phyloP scores from a whole-genome alignment of 306 rosid genomes.

The Sesbania bispinosa region DNA sequence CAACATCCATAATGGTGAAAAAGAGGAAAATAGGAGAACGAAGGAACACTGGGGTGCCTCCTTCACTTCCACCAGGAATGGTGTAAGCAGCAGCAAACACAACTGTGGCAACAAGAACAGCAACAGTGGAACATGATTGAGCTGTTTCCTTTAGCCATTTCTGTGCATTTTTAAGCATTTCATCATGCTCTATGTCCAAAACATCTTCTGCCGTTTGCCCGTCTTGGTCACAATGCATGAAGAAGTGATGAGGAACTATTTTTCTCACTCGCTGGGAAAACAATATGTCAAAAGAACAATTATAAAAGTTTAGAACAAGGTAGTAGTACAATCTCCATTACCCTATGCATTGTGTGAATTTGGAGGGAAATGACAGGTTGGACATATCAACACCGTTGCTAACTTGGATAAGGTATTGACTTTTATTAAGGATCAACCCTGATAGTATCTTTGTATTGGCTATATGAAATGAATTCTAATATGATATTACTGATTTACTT shows the following conservation, averaged over 20 bases:
- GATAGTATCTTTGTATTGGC: no score
- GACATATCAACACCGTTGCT: no score
- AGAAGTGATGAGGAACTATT: background rate
- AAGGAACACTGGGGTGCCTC: conserved; percentile 13
- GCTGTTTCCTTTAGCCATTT: conserved; percentile 24
- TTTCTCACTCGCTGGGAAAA: conserved; percentile 8
- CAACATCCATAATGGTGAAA: conserved; percentile 33
- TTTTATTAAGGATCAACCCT: no score
- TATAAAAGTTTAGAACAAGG: no score
- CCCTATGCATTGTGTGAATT: no score
- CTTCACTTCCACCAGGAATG: conserved; percentile 26
- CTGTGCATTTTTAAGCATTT: conserved; percentile 15
- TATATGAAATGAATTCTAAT: no score
- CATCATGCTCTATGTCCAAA: background rate
- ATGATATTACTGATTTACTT: no score
- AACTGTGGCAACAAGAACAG: conserved; percentile 25
- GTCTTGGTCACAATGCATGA: background rate
- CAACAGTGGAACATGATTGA: conserved; percentile 28
- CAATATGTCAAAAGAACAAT: no score
- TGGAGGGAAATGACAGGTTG: no score
- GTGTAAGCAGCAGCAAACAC: conserved; percentile 39
- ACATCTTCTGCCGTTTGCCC: background rate
- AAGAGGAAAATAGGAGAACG: conserved; percentile 15
- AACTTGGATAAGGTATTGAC: no score
- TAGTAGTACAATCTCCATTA: no score